A percentile compares a stretch with the other conserved stretches of the same genome.
These are phyloP conservation scores for Musa balbisiana DNA, from an alignment of 202 grass and related monocot species.

Conservation along the genomic window DNA sequence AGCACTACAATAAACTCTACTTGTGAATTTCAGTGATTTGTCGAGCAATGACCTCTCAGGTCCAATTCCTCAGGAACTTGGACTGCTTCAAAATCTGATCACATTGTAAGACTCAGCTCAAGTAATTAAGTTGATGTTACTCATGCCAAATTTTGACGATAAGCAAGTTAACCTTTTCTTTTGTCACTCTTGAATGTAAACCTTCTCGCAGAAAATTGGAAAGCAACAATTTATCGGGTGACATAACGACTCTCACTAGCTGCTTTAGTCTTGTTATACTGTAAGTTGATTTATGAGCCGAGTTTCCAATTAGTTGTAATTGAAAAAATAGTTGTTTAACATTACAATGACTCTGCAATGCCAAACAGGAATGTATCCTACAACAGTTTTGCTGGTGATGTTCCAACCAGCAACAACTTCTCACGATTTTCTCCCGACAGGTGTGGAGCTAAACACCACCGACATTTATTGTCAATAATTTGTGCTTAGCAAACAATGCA, in stretches of 20 bases:
- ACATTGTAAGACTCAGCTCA: slow-evolving; percentile 41
- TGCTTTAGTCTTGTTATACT: slow-evolving; percentile 71
- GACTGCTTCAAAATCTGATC: slow-evolving; percentile 64
- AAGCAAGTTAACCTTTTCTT: background rate
- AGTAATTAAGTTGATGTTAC: background rate
- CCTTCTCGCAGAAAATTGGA: slow-evolving; percentile 62
- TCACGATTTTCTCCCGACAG: slow-evolving; percentile 36
- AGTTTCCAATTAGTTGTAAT: background rate
- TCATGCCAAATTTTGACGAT: background rate
- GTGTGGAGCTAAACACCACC: slow-evolving; percentile 5
- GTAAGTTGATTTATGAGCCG: slow-evolving; percentile 34
- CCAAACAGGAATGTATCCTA: slow-evolving; percentile 79
- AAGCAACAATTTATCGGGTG: slow-evolving; percentile 83
- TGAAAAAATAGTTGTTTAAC: background rate
- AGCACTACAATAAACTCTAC: background rate
- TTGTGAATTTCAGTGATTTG: slow-evolving; percentile 61
- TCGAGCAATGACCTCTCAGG: slow-evolving; percentile 46
- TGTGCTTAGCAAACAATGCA: background rate
- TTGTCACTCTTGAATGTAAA: background rate
- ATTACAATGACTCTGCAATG: background rate
- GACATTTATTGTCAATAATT: background rate
- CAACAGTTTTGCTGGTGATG: slow-evolving; percentile 76
- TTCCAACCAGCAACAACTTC: slow-evolving; percentile 63
- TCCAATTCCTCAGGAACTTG: slow-evolving; percentile 63
- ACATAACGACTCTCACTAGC: slow-evolving; percentile 66